Base-by-base conservation (phyloP, 352 stramenopile species). In the Phytopythium delawarense region DNA sequence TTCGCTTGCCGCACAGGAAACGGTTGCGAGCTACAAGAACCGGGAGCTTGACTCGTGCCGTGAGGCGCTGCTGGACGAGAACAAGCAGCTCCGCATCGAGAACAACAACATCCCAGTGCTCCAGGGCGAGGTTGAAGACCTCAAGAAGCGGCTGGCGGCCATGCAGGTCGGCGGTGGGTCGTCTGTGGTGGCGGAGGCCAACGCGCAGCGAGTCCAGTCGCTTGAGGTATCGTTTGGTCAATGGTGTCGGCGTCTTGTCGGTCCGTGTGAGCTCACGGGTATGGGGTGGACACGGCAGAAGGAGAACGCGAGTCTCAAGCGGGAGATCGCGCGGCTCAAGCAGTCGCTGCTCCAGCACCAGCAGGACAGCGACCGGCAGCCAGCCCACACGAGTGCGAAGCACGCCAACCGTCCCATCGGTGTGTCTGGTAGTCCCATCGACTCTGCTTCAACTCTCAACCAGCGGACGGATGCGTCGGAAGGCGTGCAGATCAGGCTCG, bases 101-200 rank as follows among this genome's bases (percentile, higher is more conserved):
- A 91, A 91, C 74, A 91, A 91, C 71, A 94, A 94, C 72, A 91
- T 94, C 39, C 84, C 85, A 4, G 84, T 94, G 46, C 66, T 94
- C 30, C 81, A 89, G 60, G 75, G 87, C 20, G 69, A 93, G 69
- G 76, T 93, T 50, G 61, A 78, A 2, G 70, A 73, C 21, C 68
- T 93, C 48, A 93, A 93, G 63, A 89, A 86, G 51, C 67, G 72
- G 28, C 52, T 86, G 12, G 45, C 61, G 15, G 23, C 20, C 3
- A n/a, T 65, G 13, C 50, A 72, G 61, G 52, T 21, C 7, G 57
- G 54, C 12, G 59, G 57, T 0, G 59, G 55, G n/a, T 34, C 34
- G 34, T 58, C 21, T 6, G 35, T 25, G 21, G 18, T 54, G 0
- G 2, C 44, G 6, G 73, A 76, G 40, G 48, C 61, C 2, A 83